These are phyloP conservation scores for Cutaneotrichosporon sp. DNA, from an alignment of 1,284 basidiomycete species.

Conservation along the genomic window DNA sequence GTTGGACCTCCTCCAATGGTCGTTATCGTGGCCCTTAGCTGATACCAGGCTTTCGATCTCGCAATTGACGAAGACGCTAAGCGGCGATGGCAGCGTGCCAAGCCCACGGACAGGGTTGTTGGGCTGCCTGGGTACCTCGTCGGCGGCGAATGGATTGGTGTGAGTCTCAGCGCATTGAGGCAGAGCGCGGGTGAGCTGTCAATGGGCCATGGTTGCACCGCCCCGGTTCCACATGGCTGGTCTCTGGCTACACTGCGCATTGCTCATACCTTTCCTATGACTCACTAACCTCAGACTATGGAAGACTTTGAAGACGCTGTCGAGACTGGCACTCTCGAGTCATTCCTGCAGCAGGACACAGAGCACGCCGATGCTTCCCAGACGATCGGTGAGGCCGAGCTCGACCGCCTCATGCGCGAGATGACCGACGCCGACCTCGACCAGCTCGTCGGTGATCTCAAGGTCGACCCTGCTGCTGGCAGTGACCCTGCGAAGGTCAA, in stretches of 20 bases:
- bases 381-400: conserved; percentile 39
- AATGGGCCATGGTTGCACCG: no score
- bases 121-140: conserved; percentile 46
- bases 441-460: conserved; percentile 36
- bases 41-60: conserved; percentile 30
- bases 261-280: no score
- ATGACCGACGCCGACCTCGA: conserved; percentile 43
- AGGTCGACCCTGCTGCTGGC: no score
- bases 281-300: conserved; percentile 34
- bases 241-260: no score
- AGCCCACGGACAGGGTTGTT: conserved; percentile 37
- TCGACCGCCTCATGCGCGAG: conserved; percentile 43
- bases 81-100: conserved; percentile 44
- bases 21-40: neutral
- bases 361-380: conserved; percentile 26
- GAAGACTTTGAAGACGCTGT: conserved; percentile 47
- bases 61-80: conserved; percentile 45
- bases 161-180: no score
- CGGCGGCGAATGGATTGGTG: conserved; percentile 46
- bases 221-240: no score
- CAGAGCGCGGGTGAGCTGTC: no score
- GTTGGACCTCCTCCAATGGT: no score
- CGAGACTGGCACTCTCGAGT: conserved; percentile 33
- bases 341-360: conserved; percentile 41
- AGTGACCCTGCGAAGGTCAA: no score